Percentiles rank a stretch among this genome's conserved stretches.
Conservation (phyloP, 2,329 filamentous ascomycete species). For the Corniculantispora saksenae region DNA sequence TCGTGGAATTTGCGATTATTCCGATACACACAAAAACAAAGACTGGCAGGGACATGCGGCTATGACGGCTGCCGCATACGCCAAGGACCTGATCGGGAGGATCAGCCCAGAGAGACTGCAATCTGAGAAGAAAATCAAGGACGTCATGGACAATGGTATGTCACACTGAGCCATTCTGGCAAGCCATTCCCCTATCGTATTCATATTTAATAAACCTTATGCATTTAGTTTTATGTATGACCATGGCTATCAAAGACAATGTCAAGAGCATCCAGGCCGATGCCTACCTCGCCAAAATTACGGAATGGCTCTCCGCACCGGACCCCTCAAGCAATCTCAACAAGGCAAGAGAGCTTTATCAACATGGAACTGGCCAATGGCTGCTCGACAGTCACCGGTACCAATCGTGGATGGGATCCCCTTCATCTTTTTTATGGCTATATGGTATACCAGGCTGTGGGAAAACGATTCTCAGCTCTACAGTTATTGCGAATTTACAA, state of each 20-base stretch:
- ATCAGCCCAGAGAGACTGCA: background rate
- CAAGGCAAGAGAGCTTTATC: slow-evolving; percentile 6
- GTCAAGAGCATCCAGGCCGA: background rate
- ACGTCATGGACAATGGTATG: background rate
- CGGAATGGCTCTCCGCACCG: background rate
- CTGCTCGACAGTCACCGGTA: background rate
- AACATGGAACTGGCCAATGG: slow-evolving; percentile 5
- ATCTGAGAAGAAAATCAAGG: background rate
- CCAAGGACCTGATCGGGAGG: slow-evolving; percentile 23
- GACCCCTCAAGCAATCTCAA: background rate
- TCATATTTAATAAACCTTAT: background rate
- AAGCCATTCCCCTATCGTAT: background rate
- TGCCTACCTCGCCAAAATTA: background rate
- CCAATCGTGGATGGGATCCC: background rate
- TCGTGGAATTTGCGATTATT: background rate
- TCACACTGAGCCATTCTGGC: too few species aligned
- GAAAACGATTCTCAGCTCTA: slow-evolving; percentile 3
- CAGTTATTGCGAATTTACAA: background rate
- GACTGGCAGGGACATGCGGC: slow-evolving; percentile 22
- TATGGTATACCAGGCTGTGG: background rate
- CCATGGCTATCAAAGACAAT: background rate
- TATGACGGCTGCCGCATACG: slow-evolving; percentile 33
- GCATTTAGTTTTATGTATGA: background rate
- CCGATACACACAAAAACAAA: background rate
- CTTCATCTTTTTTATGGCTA: background rate